Evolutionary conservation across 1,139 yeast species (phyloP), one percentile per base, ranked within the genome.

Genomic region (Pichia sp.): DNA sequence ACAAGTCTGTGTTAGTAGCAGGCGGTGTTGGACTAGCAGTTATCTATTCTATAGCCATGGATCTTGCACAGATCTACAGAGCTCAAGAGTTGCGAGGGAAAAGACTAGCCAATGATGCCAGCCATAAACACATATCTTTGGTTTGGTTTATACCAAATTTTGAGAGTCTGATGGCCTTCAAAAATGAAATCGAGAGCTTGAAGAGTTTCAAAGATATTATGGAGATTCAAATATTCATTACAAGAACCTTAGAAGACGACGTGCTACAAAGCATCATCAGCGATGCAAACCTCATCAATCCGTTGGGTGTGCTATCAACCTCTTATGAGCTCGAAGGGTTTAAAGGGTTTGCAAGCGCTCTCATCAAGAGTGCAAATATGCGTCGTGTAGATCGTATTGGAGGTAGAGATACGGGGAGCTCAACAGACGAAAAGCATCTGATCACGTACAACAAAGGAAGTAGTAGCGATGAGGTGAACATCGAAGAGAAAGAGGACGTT

Each of bases 1-100:
- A 68, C 29, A 67, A 67, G 52, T 67, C 72, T 1, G 64, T 73
- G 3, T 72, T 72, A 53, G 64, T 73, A 29, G 76, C 76, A 6
- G 77, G 76, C 5, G 78, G 77, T 6, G 72, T 73, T 47, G 78
- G 77, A 7, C 64, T 74, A 62, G 70, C 77, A 0, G 71, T 72
- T 1, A 65, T 72, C 16, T 73, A 71, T 56, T 68, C 75, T 1
- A 64, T 72, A 45, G 72, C 73, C 1, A 60, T 68, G 55, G 72
- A 70, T 57, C 59, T 73, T 47, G 74, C 73, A 0, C 65, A 67
- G 43, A 68, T 67, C 8, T 63, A 65, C 56, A 64, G 64, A 40
- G 70, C 70, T 1, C 67, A 62, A 47, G 54, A 53, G 15, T 45
- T 65, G 34, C 58, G 69, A 31, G 67, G 65, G 15, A 65, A 61